phyloP scores from a whole-genome alignment of 148 eudicot species.

The Heliosperma pusillum region DNA sequence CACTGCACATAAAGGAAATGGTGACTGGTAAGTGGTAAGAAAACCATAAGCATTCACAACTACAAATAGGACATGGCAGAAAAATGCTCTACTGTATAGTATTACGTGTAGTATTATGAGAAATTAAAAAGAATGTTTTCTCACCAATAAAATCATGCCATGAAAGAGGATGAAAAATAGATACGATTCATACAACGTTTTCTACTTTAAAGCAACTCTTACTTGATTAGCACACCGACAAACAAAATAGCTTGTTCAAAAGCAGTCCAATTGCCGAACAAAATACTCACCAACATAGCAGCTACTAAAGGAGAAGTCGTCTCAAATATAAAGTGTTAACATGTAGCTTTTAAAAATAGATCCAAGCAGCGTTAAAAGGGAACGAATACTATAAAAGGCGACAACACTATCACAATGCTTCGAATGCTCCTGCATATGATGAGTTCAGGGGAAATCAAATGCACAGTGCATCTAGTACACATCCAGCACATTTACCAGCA shows the following conservation, averaged over 20 bases:
- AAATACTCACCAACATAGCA: not conserved
- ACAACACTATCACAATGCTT: not conserved
- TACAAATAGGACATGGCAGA: not conserved
- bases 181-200: too few relatives aligned
- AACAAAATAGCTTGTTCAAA: not conserved
- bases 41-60: not conserved
- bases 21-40: not conserved
- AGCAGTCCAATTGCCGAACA: not conserved
- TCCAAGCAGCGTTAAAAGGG: not conserved
- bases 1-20: slow-evolving; percentile 43
- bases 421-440: not conserved
- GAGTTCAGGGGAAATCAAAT: not conserved
- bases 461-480: not conserved
- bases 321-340: not conserved
- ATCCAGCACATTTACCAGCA: not conserved
- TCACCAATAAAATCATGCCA: not conserved
- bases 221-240: not conserved
- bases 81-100: not conserved
- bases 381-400: not conserved
- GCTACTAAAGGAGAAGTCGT: not conserved
- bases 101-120: not conserved
- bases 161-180: not conserved
- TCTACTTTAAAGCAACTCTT: not conserved
- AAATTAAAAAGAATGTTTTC: not conserved
- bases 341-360: too few relatives aligned